A percentile compares a stretch with the other conserved stretches of the same genome.
phyloP scores from a whole-genome alignment of 495 filamentous ascomycete genomes.

The Xylaria cubensis region DNA sequence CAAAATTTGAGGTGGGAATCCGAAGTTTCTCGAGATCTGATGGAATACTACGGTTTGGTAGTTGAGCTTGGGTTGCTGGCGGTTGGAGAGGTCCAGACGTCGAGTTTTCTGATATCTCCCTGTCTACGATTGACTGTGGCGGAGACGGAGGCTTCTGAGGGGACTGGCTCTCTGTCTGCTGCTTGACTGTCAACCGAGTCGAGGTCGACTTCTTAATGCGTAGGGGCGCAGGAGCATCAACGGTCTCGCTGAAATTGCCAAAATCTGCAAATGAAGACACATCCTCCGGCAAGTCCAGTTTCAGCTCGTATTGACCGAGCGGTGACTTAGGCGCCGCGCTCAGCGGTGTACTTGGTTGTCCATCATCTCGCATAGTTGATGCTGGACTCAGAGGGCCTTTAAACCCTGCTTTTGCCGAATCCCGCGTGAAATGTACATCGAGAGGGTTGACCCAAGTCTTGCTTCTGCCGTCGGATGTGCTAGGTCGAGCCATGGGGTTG shows the following conservation, averaged over 20 bases:
- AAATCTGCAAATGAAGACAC: slow-evolving; percentile 41
- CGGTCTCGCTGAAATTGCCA: slow-evolving; percentile 36
- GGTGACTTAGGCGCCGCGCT: slow-evolving; percentile 42
- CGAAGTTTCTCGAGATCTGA: slow-evolving; percentile 32
- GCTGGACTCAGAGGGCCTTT: slow-evolving; percentile 13
- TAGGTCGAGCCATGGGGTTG: slow-evolving; percentile 35
- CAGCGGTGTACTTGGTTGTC: slow-evolving; percentile 6
- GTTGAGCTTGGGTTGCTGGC: slow-evolving; percentile 20
- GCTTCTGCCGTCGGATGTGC: slow-evolving; percentile 41
- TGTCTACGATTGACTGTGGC: slow-evolving; percentile 34
- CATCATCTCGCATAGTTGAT: slow-evolving; percentile 19
- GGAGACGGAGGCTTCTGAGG: slow-evolving; percentile 37
- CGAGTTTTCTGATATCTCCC: slow-evolving; percentile 23
- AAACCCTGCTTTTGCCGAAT: slow-evolving; percentile 14
- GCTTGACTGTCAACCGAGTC: slow-evolving; percentile 12
- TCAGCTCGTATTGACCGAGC: slow-evolving; percentile 37
- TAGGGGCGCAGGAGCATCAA: slow-evolving; percentile 38
- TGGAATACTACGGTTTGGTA: slow-evolving; percentile 30
- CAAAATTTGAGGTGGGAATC: slow-evolving; percentile 29
- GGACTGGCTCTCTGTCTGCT: slow-evolving; percentile 25
- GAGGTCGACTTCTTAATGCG: slow-evolving; percentile 37
- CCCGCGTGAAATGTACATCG: slow-evolving; percentile 47
- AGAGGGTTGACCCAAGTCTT: slow-evolving; percentile 49
- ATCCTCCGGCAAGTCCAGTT: slow-evolving; percentile 36
- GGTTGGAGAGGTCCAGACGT: slow-evolving; percentile 22